Evolutionary conservation across 2,329 filamentous ascomycete species (phyloP), one percentile per base, ranked within the genome.

Genomic region (Exophiala xenobiotica): DNA sequence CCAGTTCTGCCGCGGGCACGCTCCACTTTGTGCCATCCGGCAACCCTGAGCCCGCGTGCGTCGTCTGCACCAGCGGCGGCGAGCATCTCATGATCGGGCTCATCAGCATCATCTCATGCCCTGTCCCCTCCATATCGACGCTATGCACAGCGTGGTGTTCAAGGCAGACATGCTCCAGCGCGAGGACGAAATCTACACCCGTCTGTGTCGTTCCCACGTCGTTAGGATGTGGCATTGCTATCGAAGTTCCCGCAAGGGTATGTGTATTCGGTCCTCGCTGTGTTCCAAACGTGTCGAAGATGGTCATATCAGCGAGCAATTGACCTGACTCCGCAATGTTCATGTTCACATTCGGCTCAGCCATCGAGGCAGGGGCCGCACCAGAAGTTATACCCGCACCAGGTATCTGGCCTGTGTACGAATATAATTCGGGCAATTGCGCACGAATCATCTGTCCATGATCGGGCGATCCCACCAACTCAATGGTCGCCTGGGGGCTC

Each of bases 171-270:
- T 61, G 60, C 54, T 67, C 65, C 27, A 67, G 61, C 8, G 56
- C 58, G 20, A 67, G 60, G 14, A 67, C 61, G 48, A 67, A 67
- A 37, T 67, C 64, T 46, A 67, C 57, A 4, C 63, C 65, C 23
- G 63, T 56, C 53, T 67, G 64, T 3, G 62, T 58, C 9, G 58
- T 45, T 43, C 62, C 63, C 14, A 67, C 57, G 8, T 62, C 63
- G 29, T 63, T 55, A 9, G 64, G 61, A 54, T 67, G 63, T 12
- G 43, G 26, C 38, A 59, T 48, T 3, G 56, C 4, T 4, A 27
- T 24, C 2, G 49, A 44, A 5, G 48, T 2, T 6, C 18, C 31
- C 18, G 38, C 38, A n/a, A n/a, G n/a, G n/a, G n/a, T n/a, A n/a
- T n/a, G n/a, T n/a, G n/a, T n/a, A n/a, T n/a, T 39, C 42, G 43